Conservation (phyloP, 1,284 basidiomycete genomes). For the Lignosus rhinocerotis region DNA sequence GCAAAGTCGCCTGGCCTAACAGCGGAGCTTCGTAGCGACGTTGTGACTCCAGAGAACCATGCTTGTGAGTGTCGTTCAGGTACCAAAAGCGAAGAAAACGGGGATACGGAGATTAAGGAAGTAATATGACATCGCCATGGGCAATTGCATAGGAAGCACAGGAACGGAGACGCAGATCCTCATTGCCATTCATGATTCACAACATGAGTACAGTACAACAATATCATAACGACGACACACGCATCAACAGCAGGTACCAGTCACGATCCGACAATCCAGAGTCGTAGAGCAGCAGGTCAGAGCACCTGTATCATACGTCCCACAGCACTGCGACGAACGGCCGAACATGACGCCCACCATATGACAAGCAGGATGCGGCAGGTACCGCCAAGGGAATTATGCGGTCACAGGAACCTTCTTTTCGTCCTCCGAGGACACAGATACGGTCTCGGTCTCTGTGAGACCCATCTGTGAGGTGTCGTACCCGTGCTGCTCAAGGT, state of each 20-base stretch:
- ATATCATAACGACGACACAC: background rate
- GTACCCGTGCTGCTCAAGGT: slow-evolving; percentile 75
- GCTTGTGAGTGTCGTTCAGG: no score
- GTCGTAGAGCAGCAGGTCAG: background rate
- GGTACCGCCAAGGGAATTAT: background rate
- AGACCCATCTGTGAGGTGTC: slow-evolving; percentile 74
- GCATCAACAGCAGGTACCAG: slow-evolving; percentile 8
- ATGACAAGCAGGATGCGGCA: background rate
- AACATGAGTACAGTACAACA: no score
- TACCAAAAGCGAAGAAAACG: no score
- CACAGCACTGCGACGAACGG: background rate
- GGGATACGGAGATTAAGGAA: no score
- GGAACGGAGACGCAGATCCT: no score
- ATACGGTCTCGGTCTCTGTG: slow-evolving; percentile 12
- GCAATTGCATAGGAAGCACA: no score
- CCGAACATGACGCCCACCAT: background rate
- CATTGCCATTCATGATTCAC: no score
- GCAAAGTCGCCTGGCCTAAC: no score
- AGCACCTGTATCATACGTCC: background rate
- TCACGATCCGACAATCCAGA: background rate
- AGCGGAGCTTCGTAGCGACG: no score
- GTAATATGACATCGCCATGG: no score
- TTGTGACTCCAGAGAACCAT: no score
- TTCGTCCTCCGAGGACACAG: slow-evolving; percentile 16
- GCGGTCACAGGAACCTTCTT: slow-evolving; percentile 8